phyloP scores from a whole-genome alignment of 2,329 filamentous ascomycete species.

The Hypoxylon sp. region DNA sequence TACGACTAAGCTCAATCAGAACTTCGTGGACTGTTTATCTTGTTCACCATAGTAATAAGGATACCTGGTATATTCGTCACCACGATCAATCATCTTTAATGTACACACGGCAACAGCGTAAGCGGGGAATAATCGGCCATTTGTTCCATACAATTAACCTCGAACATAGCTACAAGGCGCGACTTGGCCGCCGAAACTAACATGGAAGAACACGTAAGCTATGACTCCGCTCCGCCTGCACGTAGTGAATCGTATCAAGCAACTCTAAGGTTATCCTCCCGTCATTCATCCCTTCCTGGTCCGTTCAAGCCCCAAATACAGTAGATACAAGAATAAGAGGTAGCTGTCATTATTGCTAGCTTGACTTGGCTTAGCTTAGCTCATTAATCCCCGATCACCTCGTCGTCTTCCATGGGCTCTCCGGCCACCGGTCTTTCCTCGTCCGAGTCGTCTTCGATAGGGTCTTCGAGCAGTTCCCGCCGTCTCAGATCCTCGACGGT shows the following conservation, averaged over 20 bases:
- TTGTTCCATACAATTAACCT: not conserved
- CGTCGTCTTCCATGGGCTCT: slow-evolving; percentile 54
- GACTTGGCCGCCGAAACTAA: not conserved
- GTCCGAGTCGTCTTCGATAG: slow-evolving; percentile 60
- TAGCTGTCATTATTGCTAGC: slow-evolving; percentile 1
- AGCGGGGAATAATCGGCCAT: not conserved
- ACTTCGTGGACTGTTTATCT: no score
- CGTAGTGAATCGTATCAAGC: slow-evolving; percentile 21
- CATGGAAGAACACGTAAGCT: slow-evolving; percentile 17
- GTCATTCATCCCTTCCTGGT: slow-evolving; percentile 13
- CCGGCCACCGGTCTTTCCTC: slow-evolving; percentile 54
- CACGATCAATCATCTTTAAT: not conserved
- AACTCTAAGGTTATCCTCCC: slow-evolving; percentile 7
- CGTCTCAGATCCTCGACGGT: slow-evolving; percentile 70
- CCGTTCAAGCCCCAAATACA: slow-evolving; percentile 17
- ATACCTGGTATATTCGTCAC: not conserved
- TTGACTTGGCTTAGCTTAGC: not conserved
- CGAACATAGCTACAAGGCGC: not conserved
- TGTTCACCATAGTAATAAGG: not conserved
- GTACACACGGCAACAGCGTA: not conserved
- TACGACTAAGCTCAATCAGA: no score
- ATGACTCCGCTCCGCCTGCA: slow-evolving; percentile 15
- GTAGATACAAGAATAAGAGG: slow-evolving; percentile 19
- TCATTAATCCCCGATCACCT: slow-evolving; percentile 61
- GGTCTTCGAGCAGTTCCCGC: slow-evolving; percentile 69